A percentile compares a stretch with the other conserved stretches of the same genome.
Evolutionary conservation across 108 stramenopile genomes (phyloP).

Genomic region (Chaetoceros tenuissimus): DNA sequence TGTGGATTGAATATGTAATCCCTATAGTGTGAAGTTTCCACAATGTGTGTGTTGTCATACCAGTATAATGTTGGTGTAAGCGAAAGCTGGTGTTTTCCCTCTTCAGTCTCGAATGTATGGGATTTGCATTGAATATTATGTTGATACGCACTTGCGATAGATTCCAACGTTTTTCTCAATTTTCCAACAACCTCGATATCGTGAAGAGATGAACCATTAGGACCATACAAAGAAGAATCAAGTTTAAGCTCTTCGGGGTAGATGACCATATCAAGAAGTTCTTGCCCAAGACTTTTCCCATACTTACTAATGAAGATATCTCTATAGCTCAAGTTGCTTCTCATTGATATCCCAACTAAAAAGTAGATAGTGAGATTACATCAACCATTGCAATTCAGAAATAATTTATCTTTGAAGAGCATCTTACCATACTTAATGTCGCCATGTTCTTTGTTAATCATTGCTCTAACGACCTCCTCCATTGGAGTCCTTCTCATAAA

Average conservation of each 20-base stretch:
- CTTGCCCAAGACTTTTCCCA: conserved; percentile 41
- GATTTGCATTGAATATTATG: conserved; percentile 28
- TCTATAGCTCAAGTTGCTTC: conserved; percentile 62
- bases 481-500: conserved; percentile 74
- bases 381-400: no score
- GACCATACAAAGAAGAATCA: conserved; percentile 41
- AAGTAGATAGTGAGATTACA: no score
- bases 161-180: conserved; percentile 26
- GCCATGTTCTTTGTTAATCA: conserved; percentile 58
- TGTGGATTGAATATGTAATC: conserved; percentile 72
- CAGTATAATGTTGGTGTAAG: conserved; percentile 80
- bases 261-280: conserved; percentile 34
- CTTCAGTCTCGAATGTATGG: conserved; percentile 11
- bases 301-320: conserved; percentile 68
- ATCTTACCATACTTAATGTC: conserved; percentile 41
- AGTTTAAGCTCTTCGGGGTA: conserved; percentile 54
- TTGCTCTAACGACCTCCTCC: conserved; percentile 39
- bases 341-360: conserved; percentile 71
- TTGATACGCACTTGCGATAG: conserved; percentile 36
- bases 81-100: conserved; percentile 41
- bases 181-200: conserved; percentile 24
- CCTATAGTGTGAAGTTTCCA: conserved; percentile 64
- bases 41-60: conserved; percentile 85
- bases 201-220: conserved; percentile 34
- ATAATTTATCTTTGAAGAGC: no score